Percentiles rank a stretch among this genome's conserved stretches.
phyloP scores from a whole-genome alignment of 2,329 filamentous ascomycete species.

The Mariannaea elegans region DNA sequence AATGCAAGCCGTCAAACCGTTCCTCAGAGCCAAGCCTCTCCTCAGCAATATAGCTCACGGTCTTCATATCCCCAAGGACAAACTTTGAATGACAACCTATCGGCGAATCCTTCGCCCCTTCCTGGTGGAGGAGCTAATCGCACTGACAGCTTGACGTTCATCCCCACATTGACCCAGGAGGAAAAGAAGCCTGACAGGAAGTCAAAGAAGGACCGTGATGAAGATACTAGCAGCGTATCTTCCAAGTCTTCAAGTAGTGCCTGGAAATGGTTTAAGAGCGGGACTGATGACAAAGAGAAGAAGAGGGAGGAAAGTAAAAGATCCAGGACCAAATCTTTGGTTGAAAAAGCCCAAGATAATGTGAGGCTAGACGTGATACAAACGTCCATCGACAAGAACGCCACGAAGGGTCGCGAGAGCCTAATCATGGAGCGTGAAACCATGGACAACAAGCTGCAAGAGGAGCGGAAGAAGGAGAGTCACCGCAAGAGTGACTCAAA shows the following conservation, averaged over 20 bases:
- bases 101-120: constrained; percentile 66
- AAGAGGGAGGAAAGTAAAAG: constrained; percentile 71
- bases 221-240: constrained; percentile 65
- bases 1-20: constrained; percentile 28
- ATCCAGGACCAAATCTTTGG: constrained; percentile 67
- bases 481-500: constrained; percentile 80
- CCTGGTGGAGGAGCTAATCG: constrained; percentile 72
- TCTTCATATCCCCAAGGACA: constrained; percentile 40
- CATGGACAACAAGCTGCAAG: constrained; percentile 75
- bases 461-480: constrained; percentile 84
- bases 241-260: constrained; percentile 74
- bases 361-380: constrained; percentile 87
- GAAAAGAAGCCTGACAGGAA: constrained; percentile 81
- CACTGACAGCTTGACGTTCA: constrained; percentile 82
- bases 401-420: constrained; percentile 79
- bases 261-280: constrained; percentile 81
- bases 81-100: constrained; percentile 41
- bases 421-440: constrained; percentile 82
- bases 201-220: constrained; percentile 76
- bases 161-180: constrained; percentile 74
- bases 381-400: constrained; percentile 79
- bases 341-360: constrained; percentile 75
- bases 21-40: constrained; percentile 26
- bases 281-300: constrained; percentile 74
- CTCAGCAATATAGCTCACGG: constrained; percentile 41